Conservation (phyloP, 2,329 filamentous ascomycete species). For the Emmonsiellopsis sp. region DNA sequence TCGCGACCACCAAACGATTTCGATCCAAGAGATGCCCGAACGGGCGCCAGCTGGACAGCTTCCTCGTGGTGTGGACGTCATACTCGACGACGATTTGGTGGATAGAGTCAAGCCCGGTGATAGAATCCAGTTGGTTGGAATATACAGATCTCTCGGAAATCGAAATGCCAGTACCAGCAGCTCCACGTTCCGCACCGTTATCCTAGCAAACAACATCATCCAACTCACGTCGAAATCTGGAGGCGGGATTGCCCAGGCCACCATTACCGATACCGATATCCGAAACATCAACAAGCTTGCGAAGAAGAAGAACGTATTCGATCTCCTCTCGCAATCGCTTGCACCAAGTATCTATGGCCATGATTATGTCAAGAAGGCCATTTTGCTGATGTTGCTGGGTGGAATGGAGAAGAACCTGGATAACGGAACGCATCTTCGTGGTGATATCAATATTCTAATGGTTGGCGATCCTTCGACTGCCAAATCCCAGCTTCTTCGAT, state of each 20-base stretch:
- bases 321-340: slow-evolving; percentile 84
- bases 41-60: slow-evolving; percentile 90
- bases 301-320: slow-evolving; percentile 89
- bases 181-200: slow-evolving; percentile 86
- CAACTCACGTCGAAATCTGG: slow-evolving; percentile 92
- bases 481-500: slow-evolving; percentile 94
- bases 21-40: slow-evolving; percentile 99
- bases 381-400: slow-evolving; percentile 86
- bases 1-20: slow-evolving; percentile 93
- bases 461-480: slow-evolving; percentile 97
- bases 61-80: slow-evolving; percentile 89
- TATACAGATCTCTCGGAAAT: slow-evolving; percentile 89
- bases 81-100: slow-evolving; percentile 92
- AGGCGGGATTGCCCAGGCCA: slow-evolving; percentile 81
- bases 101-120: slow-evolving; percentile 93
- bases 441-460: slow-evolving; percentile 99
- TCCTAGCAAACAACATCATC: slow-evolving; percentile 91
- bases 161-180: slow-evolving; percentile 84
- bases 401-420: slow-evolving; percentile 98
- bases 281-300: slow-evolving; percentile 97
- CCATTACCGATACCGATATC: slow-evolving; percentile 92
- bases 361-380: slow-evolving; percentile 95
- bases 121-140: slow-evolving; percentile 91
- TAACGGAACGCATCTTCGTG: slow-evolving; percentile 93
- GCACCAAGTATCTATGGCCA: slow-evolving; percentile 96